Evolutionary conservation across 2,329 filamentous ascomycete genomes (phyloP).

Genomic region (Alternaria rosae): DNA sequence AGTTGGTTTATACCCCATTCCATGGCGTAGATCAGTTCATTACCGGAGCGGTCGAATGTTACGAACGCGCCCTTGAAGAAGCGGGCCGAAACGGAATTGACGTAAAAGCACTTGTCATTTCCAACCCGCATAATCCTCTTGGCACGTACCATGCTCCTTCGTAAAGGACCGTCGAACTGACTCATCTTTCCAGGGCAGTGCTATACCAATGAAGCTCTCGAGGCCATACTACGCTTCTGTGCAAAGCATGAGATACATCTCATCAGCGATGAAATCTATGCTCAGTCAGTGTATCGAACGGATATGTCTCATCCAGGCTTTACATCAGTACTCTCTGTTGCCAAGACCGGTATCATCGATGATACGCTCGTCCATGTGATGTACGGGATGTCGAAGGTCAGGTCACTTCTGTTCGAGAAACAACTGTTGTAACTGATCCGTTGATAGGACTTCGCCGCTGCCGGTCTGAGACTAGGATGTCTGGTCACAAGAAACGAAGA

Average conservation of each 20-base stretch:
- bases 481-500: constrained; percentile 26
- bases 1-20: constrained; percentile 7
- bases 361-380: constrained; percentile 60
- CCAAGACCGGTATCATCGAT: constrained; percentile 55
- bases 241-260: constrained; percentile 61
- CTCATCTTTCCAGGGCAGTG: constrained; percentile 10
- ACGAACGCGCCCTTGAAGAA: constrained; percentile 48
- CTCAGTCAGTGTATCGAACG: constrained; percentile 56
- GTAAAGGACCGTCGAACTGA: neutral
- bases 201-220: constrained; percentile 50
- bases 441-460: constrained; percentile 61
- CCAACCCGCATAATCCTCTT: constrained; percentile 62
- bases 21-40: constrained; percentile 3
- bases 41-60: constrained; percentile 37
- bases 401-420: neutral
- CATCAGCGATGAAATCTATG: constrained; percentile 67
- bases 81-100: constrained; percentile 44
- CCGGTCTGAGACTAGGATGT: constrained; percentile 51
- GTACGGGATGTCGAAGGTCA: constrained; percentile 50
- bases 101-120: constrained; percentile 57
- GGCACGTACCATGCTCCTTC: constrained; percentile 26
- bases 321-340: constrained; percentile 29
- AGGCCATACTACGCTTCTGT: constrained; percentile 58
- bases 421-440: neutral
- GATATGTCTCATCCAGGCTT: constrained; percentile 26